A percentile compares a stretch with the other conserved stretches of the same genome.
phyloP scores from a whole-genome alignment of 1,139 yeast species.

The Magnusiomyces ingens region DNA sequence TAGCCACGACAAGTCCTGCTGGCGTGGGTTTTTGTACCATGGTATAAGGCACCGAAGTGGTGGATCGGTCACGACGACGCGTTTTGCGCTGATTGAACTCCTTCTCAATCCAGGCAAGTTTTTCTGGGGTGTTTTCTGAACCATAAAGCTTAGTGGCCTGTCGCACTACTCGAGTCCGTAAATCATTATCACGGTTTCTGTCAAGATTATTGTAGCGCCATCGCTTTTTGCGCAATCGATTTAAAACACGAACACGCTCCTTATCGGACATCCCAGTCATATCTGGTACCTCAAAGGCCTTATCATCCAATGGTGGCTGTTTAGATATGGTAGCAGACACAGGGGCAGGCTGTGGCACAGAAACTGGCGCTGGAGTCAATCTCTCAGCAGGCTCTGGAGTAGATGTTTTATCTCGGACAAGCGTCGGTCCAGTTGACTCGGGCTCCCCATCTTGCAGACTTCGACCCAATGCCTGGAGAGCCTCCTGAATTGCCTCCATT shows the following conservation, averaged over 20 bases:
- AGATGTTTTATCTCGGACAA: neutral
- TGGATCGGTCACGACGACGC: conserved; percentile 41
- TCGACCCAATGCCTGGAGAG: conserved; percentile 29
- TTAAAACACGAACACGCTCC: conserved; percentile 60
- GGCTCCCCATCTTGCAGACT: conserved; percentile 17
- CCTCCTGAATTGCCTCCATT: conserved; percentile 34
- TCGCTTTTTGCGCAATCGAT: conserved; percentile 77
- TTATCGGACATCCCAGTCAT: conserved; percentile 9
- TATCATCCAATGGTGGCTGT: neutral
- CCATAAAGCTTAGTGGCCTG: conserved; percentile 70
- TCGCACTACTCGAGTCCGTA: conserved; percentile 67
- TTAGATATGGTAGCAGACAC: neutral
- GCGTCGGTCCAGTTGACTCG: neutral
- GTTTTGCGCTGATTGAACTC: conserved; percentile 64
- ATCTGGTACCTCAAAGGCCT: neutral
- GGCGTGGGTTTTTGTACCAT: neutral
- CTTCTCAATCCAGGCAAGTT: conserved; percentile 64
- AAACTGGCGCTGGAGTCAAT: neutral
- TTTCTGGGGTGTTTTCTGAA: conserved; percentile 47
- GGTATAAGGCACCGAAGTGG: neutral
- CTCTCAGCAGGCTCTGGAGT: neutral
- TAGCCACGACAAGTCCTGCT: neutral
- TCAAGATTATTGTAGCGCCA: conserved; percentile 85
- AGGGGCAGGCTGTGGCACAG: neutral
- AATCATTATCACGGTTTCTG: conserved; percentile 80